A percentile compares a stretch with the other conserved stretches of the same genome.
phyloP scores from a whole-genome alignment of 83 land plant genomes.

The Picea mariana region DNA sequence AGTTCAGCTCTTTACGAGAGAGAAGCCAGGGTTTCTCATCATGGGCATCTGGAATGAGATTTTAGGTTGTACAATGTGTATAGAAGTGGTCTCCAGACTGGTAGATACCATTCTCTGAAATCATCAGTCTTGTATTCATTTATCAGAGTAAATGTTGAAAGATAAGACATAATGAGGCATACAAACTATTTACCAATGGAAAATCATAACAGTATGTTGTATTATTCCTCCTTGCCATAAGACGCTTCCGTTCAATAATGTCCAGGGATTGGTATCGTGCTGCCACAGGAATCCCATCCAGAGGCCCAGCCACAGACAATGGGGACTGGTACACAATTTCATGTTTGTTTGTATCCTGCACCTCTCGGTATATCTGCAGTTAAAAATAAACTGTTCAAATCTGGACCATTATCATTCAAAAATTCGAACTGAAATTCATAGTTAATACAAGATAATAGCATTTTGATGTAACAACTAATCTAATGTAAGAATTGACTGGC shows the following conservation, averaged over 20 bases:
- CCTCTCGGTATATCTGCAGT: constrained; percentile 83
- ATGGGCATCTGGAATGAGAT: background rate
- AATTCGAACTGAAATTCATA: background rate
- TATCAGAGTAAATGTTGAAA: background rate
- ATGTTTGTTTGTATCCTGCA: constrained; percentile 51
- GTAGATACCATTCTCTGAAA: no score
- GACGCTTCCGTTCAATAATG: constrained; percentile 75
- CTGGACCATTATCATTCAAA: background rate
- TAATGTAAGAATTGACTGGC: background rate
- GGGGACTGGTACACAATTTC: constrained; percentile 65
- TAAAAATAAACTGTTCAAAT: background rate
- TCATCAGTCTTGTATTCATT: background rate
- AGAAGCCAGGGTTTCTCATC: background rate
- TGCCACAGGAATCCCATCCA: constrained; percentile 77
- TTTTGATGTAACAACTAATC: constrained; percentile 3
- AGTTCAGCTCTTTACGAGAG: background rate
- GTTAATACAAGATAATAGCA: background rate
- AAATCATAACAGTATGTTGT: constrained; percentile 99
- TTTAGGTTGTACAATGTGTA: no score
- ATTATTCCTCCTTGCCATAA: constrained; percentile 77
- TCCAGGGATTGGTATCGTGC: constrained; percentile 72
- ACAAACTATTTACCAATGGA: constrained; percentile 67
- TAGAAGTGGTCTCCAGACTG: no score
- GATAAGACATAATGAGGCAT: background rate
- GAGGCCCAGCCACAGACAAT: constrained; percentile 46